A percentile compares a stretch with the other conserved stretches of the same genome.
phyloP scores from a whole-genome alignment of 2,329 filamentous ascomycete genomes.

The Geosmithia morbida region DNA sequence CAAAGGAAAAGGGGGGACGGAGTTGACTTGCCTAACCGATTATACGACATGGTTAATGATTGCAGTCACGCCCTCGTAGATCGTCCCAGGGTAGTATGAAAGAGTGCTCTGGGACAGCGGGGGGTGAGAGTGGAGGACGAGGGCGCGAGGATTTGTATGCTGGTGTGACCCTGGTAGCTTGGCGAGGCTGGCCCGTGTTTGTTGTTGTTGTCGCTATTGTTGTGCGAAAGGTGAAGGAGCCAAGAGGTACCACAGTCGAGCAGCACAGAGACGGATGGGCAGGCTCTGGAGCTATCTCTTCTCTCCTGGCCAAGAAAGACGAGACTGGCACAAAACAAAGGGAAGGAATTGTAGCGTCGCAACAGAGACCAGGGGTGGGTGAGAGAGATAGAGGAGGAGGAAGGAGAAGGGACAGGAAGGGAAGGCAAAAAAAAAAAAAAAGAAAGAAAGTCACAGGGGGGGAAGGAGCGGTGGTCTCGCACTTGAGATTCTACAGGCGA shows the following conservation, averaged over 20 bases:
- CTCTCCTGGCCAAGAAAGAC: background rate
- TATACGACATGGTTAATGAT: constrained; percentile 47
- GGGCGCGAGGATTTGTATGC: background rate
- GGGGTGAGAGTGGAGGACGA: background rate
- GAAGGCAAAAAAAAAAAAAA: background rate
- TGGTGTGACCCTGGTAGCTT: background rate
- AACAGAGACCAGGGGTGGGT: background rate
- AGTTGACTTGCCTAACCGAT: constrained; percentile 50
- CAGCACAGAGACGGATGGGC: background rate
- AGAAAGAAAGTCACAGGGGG: background rate
- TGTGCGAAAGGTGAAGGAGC: background rate
- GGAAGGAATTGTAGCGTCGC: background rate
- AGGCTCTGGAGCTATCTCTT: background rate
- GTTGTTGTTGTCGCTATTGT: background rate
- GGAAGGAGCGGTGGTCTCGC: background rate
- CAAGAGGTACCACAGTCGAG: background rate
- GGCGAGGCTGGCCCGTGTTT: background rate
- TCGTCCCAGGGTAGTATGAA: background rate
- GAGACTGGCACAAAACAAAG: background rate
- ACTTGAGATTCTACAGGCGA: background rate
- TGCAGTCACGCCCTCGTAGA: background rate
- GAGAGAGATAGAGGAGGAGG: background rate
- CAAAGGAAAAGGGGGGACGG: background rate
- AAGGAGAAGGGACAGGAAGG: background rate
- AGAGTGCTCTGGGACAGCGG: background rate